Base-by-base conservation (phyloP, 805 yeast species). In the Soucietia sequanensis region DNA sequence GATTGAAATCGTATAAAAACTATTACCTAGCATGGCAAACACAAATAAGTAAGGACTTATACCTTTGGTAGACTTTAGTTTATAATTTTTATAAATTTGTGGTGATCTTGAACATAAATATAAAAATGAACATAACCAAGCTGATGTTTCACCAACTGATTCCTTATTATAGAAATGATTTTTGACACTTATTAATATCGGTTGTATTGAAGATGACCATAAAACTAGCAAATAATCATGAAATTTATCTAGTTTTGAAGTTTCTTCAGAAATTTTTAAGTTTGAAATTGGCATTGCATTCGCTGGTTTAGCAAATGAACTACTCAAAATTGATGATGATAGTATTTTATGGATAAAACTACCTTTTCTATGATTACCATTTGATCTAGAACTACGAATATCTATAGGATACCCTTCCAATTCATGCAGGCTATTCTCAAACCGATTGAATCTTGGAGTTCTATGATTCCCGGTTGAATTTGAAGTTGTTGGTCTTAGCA, bases 11-110 rank as follows among this genome's bases (percentile, higher is more conserved):
- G 62, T 53, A 43, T 66, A 65, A 34, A 63, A 56, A 5, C 47
- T 30, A 42, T 64, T 65, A 2, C 70, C 70, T 13, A 57, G 24
- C 55, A 65, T 49, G 15, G 69, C 67, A 39, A 62, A 56, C 3
- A 64, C 12, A 34, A 66, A 61, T 21, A 65, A 48, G 27, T 46
- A 57, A 2, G 60, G 53, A 12, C 69, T 57, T 9, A 65, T 48
- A 1, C 71, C 71, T 30, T 52, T 34, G 4, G 70, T 64, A 10
- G 68, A 57, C 31, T 55, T 51, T 16, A 39, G 37, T 4, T 30
- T 35, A 34, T 46, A 56, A 43, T 65, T 65, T 33, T 61, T 53
- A 25, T 45, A 10, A 19, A 67, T 62, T 38, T 67, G 72, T 4
- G 70, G 70, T 4, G 51, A 16, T 23, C 72, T 37, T 4, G 69